Conservation (phyloP, 257 asterid species). For the Scutellaria galericulata region DNA sequence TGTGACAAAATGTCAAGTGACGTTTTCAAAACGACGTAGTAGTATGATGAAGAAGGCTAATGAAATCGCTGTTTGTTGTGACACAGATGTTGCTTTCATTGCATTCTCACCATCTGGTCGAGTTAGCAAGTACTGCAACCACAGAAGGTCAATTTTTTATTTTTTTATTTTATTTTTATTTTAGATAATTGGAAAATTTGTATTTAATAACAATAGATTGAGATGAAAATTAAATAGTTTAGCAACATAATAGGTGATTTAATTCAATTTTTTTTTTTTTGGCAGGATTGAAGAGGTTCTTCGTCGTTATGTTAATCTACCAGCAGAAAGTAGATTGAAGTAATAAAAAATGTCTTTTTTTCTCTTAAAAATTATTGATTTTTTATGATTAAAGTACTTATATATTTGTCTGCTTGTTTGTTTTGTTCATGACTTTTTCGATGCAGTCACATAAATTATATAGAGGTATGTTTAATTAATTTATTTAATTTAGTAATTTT, state of each 20-base stretch:
- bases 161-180: too few relatives aligned
- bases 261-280: not conserved
- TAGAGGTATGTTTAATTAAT: conserved; percentile 49
- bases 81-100: conserved; percentile 50
- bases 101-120: conserved; percentile 63
- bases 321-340: conserved; percentile 51
- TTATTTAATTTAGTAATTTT: too few relatives aligned
- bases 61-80: conserved; percentile 54
- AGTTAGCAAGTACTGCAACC: conserved; percentile 50
- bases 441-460: conserved; percentile 49
- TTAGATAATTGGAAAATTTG: not conserved
- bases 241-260: too few relatives aligned
- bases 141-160: conserved; percentile 42
- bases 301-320: conserved; percentile 46
- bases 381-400: not conserved
- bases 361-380: not conserved
- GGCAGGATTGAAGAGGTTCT: conserved; percentile 59
- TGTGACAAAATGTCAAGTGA: conserved; percentile 57
- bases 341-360: conserved; percentile 16
- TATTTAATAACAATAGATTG: not conserved
- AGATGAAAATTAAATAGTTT: not conserved
- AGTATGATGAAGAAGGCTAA: conserved; percentile 56
- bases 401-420: not conserved
- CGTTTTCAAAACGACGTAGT: conserved; percentile 64
- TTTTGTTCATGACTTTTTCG: conserved; percentile 2